Percentiles rank a stretch among this genome's conserved stretches.
These are phyloP conservation scores for Phytophthora tentaculata DNA, from an alignment of 352 stramenopile genomes.

Conservation along the genomic window DNA sequence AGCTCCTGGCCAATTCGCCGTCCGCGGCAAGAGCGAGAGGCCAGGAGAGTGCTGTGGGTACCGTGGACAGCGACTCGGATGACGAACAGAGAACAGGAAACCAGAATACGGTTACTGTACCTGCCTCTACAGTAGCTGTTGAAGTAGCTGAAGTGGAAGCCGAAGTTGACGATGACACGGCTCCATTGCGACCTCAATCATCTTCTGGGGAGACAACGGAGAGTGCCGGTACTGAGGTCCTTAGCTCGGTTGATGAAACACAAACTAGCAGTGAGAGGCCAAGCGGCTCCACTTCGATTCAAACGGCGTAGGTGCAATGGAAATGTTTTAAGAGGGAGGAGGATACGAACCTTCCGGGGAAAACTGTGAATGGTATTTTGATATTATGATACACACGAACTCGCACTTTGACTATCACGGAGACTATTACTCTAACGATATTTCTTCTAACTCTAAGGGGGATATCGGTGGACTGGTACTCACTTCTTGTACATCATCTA, in stretches of 20 bases:
- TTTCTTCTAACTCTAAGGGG: conserved; percentile 17
- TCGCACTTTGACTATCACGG: background rate
- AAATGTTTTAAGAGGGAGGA: too few species aligned
- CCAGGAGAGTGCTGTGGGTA: conserved; percentile 31
- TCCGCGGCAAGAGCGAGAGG: conserved; percentile 40
- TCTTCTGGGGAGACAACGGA: conserved; percentile 9
- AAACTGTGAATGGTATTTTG: conserved; percentile 27
- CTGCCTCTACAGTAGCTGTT: conserved; percentile 12
- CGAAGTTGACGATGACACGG: conserved; percentile 11
- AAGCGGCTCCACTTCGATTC: conserved; percentile 20
- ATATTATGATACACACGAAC: conserved; percentile 33
- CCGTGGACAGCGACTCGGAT: conserved; percentile 43
- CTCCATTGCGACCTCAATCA: conserved; percentile 14
- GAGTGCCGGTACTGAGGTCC: conserved; percentile 13
- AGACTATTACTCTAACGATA: conserved; percentile 18
- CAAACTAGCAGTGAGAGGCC: background rate
- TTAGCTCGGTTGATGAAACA: conserved; percentile 4
- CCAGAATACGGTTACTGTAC: background rate
- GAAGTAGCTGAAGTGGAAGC: conserved; percentile 20
- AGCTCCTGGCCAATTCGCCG: conserved; percentile 63
- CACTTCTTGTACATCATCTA: conserved; percentile 24
- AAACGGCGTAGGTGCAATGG: conserved; percentile 25
- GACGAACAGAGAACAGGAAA: conserved; percentile 28
- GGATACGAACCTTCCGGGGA: background rate
- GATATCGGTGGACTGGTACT: conserved; percentile 2